A percentile compares a stretch with the other conserved stretches of the same genome.
These are phyloP conservation scores for Alnus rubra DNA, from an alignment of 306 rosid genomes.

Conservation along the genomic window DNA sequence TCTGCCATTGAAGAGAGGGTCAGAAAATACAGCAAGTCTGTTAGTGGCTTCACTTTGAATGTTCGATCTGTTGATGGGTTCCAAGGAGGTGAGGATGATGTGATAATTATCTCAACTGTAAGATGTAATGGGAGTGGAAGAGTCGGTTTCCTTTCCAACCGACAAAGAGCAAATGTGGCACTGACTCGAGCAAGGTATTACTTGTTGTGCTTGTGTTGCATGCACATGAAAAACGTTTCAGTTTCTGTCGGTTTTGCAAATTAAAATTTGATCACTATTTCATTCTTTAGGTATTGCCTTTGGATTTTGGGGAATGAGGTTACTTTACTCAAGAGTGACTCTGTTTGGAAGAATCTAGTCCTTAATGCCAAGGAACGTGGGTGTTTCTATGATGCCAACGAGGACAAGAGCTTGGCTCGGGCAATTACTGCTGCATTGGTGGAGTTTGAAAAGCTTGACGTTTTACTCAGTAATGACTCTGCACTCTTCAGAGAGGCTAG, in stretches of 20 bases:
- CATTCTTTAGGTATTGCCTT: slow-evolving; percentile 39
- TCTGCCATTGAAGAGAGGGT: slow-evolving; percentile 45
- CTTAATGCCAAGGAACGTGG: slow-evolving; percentile 40
- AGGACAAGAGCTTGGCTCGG: slow-evolving; percentile 40
- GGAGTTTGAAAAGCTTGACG: slow-evolving; percentile 30
- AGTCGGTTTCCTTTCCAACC: slow-evolving; percentile 54
- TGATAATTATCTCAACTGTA: slow-evolving; percentile 47
- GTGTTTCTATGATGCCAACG: slow-evolving; percentile 47
- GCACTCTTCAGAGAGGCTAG: slow-evolving; percentile 38
- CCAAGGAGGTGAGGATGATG: slow-evolving; percentile 74
- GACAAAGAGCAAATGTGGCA: slow-evolving; percentile 58
- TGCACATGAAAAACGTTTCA: background rate
- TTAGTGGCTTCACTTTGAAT: slow-evolving; percentile 35
- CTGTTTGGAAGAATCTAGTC: slow-evolving; percentile 46
- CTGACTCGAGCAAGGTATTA: slow-evolving; percentile 63
- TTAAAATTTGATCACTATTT: background rate
- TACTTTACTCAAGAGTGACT: slow-evolving; percentile 34
- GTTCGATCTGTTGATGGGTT: slow-evolving; percentile 69
- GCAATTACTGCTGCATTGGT: slow-evolving; percentile 36
- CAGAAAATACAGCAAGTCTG: slow-evolving; percentile 18
- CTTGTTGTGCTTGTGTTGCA: background rate
- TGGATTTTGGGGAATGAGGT: slow-evolving; percentile 56
- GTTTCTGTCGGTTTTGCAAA: background rate
- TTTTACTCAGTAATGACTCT: slow-evolving; percentile 25
- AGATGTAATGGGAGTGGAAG: slow-evolving; percentile 39